Evolutionary conservation across 108 stramenopile species (phyloP), one percentile per base, ranked within the genome.

Genomic region (Parietichytrium sp.): DNA sequence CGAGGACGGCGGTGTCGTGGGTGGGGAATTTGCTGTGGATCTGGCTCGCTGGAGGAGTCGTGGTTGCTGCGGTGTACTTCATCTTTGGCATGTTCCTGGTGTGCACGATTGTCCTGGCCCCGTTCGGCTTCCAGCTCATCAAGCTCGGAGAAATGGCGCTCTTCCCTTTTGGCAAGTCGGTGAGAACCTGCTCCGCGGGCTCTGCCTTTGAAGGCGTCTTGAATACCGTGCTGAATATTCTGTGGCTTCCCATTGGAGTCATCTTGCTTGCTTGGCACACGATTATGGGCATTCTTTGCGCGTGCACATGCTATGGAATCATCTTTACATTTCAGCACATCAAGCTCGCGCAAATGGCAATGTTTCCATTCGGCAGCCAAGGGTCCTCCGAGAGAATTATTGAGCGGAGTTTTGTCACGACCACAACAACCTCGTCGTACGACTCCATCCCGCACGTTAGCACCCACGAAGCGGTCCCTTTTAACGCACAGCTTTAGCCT

Each of bases 261-360:
- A 20, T 72, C 0, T 12, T 72, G 38, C 38, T 72, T 15, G 15
- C 20, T 42, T 72, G 36, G 10, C 61, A 72, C 61, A 72, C 45
- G 15, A n/a, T 72, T 20, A 42, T 42, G 8, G 61, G 61, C 42
- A 45, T 72, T 10, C 61, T 72, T 25, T 72, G 61, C 42, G 61
- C 61, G 23, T 72, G 61, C 61, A 72, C 61, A 10, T 72, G 61
- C 33, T 72, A 72, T 42, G 61, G 61, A n/a, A 72, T 72, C 33
- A 3, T 72, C 13, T 72, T 72, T 3, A 33, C 61, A 12, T 72
- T 33, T 25, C 61, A 72, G 42, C 61, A 72, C 42, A 45, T 72
- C 33, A 72, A 72, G 61, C 61, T 72, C 6, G 61, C 61, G 42
- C 61, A 72, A 42, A 16, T 72, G 3, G 61, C 61, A 7, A 13